Evolutionary conservation across 306 rosid species (phyloP).

Genomic region (Cucumis cinereus): DNA sequence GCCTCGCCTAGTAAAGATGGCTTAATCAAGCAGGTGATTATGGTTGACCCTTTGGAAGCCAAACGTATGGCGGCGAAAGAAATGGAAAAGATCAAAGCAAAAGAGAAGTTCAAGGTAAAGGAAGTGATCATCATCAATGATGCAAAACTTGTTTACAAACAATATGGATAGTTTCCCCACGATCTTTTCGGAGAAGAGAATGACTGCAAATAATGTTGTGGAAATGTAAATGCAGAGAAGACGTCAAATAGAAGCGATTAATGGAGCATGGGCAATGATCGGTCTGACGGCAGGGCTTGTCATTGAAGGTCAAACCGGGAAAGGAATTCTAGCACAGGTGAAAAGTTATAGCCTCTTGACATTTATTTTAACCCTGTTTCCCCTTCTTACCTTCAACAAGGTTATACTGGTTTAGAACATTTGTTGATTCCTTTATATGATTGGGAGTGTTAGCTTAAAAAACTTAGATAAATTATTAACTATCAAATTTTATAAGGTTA

Average conservation of each 20-base stretch:
- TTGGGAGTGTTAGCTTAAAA: not conserved
- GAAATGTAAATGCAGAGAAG: constrained; percentile 40
- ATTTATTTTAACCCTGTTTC: not conserved
- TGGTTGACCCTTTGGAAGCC: constrained; percentile 98
- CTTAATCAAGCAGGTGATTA: constrained; percentile 37
- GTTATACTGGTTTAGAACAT: not conserved
- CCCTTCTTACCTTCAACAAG: not conserved
- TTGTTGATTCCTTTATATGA: not conserved
- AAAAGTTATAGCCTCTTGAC: not conserved
- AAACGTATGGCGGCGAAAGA: constrained; percentile 80
- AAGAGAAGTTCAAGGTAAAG: constrained; percentile 64
- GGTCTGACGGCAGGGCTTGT: constrained; percentile 82
- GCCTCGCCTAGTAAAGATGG: constrained; percentile 43
- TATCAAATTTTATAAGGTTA: not conserved
- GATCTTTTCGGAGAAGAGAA: not conserved
- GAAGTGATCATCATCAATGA: not conserved
- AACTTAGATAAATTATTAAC: not conserved
- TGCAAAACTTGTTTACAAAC: not conserved
- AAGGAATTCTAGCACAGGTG: constrained; percentile 65
- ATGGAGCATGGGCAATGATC: constrained; percentile 98
- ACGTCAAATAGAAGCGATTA: constrained; percentile 79
- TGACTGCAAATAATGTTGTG: not conserved
- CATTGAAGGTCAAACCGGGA: constrained; percentile 78
- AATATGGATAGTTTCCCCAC: not conserved
- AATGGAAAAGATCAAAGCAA: constrained; percentile 67